Percentiles rank a stretch among this genome's conserved stretches.
Evolutionary conservation across 768 basidiomycete species (phyloP).

Genomic region (Tricholoma matsutake): DNA sequence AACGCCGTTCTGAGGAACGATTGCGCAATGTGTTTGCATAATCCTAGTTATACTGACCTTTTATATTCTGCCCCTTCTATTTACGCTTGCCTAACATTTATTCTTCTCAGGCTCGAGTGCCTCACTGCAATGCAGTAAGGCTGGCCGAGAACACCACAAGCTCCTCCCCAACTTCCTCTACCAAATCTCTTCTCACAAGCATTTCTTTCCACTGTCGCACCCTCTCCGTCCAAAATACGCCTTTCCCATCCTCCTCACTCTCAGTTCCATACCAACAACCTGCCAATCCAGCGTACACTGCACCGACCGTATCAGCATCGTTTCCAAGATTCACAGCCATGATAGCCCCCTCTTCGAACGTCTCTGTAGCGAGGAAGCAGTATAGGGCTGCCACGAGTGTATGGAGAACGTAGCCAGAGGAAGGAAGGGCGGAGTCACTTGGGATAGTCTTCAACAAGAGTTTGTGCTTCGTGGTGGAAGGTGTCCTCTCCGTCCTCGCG

Average conservation of each 20-base stretch:
- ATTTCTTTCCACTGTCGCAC: slow-evolving; percentile 33
- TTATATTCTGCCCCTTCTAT: neutral
- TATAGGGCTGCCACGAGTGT: slow-evolving; percentile 41
- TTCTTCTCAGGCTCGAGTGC: neutral
- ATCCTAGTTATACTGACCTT: slow-evolving; percentile 29
- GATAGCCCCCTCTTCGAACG: slow-evolving; percentile 43
- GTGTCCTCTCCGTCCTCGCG: slow-evolving; percentile 19
- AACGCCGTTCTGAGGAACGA: slow-evolving; percentile 18
- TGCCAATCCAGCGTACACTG: slow-evolving; percentile 44
- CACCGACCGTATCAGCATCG: slow-evolving; percentile 46
- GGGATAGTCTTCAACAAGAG: slow-evolving; percentile 34
- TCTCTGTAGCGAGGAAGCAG: slow-evolving; percentile 41
- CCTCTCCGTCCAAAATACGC: slow-evolving; percentile 35
- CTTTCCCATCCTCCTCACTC: slow-evolving; percentile 14
- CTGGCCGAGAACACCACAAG: slow-evolving; percentile 23
- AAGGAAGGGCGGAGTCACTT: slow-evolving; percentile 25
- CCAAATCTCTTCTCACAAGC: slow-evolving; percentile 30
- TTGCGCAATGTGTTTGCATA: slow-evolving; percentile 19
- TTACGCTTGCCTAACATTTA: neutral
- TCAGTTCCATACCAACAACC: slow-evolving; percentile 39
- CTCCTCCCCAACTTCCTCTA: slow-evolving; percentile 37
- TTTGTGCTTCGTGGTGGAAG: neutral
- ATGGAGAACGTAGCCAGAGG: slow-evolving; percentile 39
- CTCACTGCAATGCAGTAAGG: too few relatives aligned
- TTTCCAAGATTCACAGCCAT: slow-evolving; percentile 42